Evolutionary conservation across 2,329 filamentous ascomycete species (phyloP), one percentile per base, ranked within the genome.

Genomic region (Thermothelomyces thermophilus): DNA sequence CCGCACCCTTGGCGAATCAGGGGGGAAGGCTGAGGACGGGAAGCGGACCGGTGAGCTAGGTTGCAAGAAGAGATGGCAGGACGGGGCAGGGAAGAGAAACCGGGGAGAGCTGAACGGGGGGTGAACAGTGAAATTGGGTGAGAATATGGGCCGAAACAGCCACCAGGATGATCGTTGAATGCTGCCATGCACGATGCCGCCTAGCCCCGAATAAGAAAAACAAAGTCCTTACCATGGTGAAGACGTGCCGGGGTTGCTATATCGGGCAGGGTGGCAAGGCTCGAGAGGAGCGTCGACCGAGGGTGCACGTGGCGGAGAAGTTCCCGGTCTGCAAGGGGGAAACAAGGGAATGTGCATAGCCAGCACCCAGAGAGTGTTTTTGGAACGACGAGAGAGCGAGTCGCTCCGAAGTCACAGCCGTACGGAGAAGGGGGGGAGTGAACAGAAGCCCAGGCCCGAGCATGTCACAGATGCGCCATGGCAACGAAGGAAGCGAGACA

Each of bases 201-300:
- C 28, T 59, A 63, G 63, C 60, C 64, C 62, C 64, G 61, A 59
- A 67, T 61, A 59, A 63, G 48, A 63, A 50, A 56, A 40, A 58
- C 46, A 51, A 58, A 58, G 64, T 57, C 46, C 73, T 75, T 74
- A 76, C 73, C 73, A 76, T 75, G 63, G 66, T 72, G 66, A 63
- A 66, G 65, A 64, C 34, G 40, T 22, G 31, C 35, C 31, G 16
- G 24, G 50, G 48, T 35, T 46, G 35, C 37, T 66, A 63, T 63
- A 66, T 64, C 63, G 61, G 63, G 67, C 64, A 66, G 63, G 55
- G 24, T 26, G 24, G 24, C 24, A 26, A 26, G 24, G 24, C 46
- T 50, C 43, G 41, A 55, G 41, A 37, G 22, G 42, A 46, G 48
- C 13, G 35, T 33, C 41, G 56, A 48, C 50, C 41, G 16, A 16